Conservation (phyloP, 805 yeast species). For the Saccharomycopsis sp. region DNA sequence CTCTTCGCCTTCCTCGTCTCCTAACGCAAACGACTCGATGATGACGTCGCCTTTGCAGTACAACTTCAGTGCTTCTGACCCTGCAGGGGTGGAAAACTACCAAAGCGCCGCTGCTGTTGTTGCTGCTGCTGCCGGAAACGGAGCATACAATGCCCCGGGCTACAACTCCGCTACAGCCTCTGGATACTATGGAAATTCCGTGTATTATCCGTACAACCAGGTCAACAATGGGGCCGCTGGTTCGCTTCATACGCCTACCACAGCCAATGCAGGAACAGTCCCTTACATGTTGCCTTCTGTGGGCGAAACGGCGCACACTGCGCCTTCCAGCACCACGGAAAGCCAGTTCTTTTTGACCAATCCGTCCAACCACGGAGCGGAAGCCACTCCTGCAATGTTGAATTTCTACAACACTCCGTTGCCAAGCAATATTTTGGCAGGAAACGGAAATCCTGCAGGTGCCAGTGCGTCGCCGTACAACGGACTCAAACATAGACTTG, state of each 20-base stretch:
- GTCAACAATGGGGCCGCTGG: neutral
- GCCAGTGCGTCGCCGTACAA: constrained; percentile 14
- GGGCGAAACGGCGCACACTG: neutral
- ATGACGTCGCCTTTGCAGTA: neutral
- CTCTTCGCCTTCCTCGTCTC: neutral
- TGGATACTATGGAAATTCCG: neutral
- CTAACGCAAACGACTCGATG: neutral
- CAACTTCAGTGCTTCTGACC: neutral
- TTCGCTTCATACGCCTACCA: neutral
- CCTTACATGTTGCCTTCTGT: neutral
- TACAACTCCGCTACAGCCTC: neutral
- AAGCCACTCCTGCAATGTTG: constrained; percentile 1
- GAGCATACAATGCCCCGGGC: neutral
- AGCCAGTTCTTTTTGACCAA: neutral
- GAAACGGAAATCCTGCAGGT: neutral
- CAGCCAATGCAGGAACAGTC: neutral
- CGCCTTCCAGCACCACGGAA: neutral
- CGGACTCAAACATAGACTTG: neutral
- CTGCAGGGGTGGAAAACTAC: neutral
- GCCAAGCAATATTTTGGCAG: neutral
- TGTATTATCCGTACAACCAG: neutral
- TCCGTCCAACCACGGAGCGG: neutral
- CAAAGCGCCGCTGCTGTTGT: constrained; percentile 1
- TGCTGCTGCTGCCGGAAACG: constrained; percentile 1
- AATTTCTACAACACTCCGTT: neutral